Percentiles rank a stretch among this genome's conserved stretches.
Evolutionary conservation across 139 green algal genomes (phyloP).

Genomic region (Bryopsis sp.): DNA sequence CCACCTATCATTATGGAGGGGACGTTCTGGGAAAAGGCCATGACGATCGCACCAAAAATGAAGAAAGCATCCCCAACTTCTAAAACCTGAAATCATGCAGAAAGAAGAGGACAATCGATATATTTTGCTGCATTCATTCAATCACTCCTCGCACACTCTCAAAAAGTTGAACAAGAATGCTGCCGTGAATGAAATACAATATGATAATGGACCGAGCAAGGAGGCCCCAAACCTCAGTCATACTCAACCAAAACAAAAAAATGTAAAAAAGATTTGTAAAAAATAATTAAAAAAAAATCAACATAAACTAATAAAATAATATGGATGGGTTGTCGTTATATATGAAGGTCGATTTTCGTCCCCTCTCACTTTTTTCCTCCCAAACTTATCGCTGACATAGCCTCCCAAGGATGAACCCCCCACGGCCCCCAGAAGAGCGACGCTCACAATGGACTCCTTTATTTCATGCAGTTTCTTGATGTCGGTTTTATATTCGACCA

Average conservation of each 20-base stretch:
- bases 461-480: constrained; percentile 21
- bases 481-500: constrained; percentile 24
- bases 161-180: no score
- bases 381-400: constrained; percentile 37
- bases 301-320: neutral
- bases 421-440: constrained; percentile 37
- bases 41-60: constrained; percentile 26
- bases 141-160: no score
- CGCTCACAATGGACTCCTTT: constrained; percentile 39
- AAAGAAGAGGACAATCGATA: no score
- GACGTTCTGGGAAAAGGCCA: constrained; percentile 26
- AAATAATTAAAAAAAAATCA: neutral
- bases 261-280: neutral
- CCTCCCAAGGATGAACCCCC: constrained; percentile 39
- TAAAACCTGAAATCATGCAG: constrained; percentile 17
- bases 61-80: constrained; percentile 43
- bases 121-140: no score
- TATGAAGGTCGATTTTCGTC: no score
- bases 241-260: no score
- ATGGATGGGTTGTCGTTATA: no score
- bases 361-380: constrained; percentile 13
- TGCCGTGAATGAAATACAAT: no score
- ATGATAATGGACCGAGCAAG: no score
- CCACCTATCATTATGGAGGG: constrained; percentile 31
- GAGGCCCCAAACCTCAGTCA: no score